Conservation (phyloP, 73 alveolate species). For the Paramecium octaurelia region DNA sequence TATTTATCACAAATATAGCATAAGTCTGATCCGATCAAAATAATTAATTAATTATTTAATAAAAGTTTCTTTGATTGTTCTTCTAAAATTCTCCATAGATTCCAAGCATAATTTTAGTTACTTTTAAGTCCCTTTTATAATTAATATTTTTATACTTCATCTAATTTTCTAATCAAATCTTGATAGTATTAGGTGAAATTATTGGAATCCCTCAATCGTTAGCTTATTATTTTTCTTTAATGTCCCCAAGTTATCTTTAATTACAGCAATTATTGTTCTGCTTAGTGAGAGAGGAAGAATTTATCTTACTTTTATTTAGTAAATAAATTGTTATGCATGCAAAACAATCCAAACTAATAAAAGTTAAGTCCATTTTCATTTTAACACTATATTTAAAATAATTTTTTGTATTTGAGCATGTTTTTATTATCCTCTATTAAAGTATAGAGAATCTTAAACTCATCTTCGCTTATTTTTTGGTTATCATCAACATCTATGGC, state of each 20-base stretch:
- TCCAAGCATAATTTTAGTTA: neutral
- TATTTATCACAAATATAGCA: neutral
- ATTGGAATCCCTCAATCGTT: neutral
- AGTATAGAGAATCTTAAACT: neutral
- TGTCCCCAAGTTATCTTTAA: neutral
- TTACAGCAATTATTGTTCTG: neutral
- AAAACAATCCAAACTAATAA: neutral
- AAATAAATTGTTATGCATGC: neutral
- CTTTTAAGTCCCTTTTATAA: neutral
- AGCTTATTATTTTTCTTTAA: neutral
- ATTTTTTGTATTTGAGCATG: neutral
- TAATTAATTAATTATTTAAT: neutral
- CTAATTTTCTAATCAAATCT: conserved; percentile 31
- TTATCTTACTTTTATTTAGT: neutral
- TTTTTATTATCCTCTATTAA: neutral
- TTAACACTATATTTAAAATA: neutral
- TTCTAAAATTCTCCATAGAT: conserved; percentile 23
- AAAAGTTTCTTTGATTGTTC: neutral
- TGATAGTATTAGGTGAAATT: neutral
- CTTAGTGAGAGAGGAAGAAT: neutral
- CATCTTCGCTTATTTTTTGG: neutral
- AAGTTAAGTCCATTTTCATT: neutral
- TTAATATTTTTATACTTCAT: neutral
- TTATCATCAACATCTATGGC: neutral
- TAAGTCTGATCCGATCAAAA: neutral